A percentile compares a stretch with the other conserved stretches of the same genome.
These are phyloP conservation scores for Tricholoma sp. DNA, from an alignment of 768 basidiomycete genomes.

Conservation along the genomic window DNA sequence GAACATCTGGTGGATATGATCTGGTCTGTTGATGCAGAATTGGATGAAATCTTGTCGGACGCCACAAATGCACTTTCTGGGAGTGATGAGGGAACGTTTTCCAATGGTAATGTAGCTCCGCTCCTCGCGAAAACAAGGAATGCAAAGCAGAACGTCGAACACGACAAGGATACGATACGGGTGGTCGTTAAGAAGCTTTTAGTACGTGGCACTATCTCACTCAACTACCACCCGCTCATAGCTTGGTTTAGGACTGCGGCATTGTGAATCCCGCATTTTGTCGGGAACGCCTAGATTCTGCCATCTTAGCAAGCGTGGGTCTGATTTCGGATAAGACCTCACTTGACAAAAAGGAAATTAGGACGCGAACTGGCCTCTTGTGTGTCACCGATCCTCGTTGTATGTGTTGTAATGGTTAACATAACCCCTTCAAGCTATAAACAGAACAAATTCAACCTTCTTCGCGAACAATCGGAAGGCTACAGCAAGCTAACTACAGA, in stretches of 20 bases:
- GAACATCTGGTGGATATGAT: conserved; percentile 74
- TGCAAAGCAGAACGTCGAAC: conserved; percentile 49
- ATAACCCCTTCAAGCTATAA: conserved; percentile 66
- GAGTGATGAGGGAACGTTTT: conserved; percentile 25
- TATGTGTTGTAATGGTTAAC: conserved; percentile 3
- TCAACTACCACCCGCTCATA: background rate
- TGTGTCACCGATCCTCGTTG: conserved; percentile 35
- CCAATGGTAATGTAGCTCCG: conserved; percentile 13
- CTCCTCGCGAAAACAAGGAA: conserved; percentile 34
- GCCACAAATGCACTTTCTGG: conserved; percentile 38
- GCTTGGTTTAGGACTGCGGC: conserved; percentile 41
- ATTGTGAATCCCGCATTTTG: conserved; percentile 58
- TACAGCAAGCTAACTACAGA: conserved; percentile 91
- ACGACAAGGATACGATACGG: conserved; percentile 58
- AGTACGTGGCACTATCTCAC: conserved; percentile 34
- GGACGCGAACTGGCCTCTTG: conserved; percentile 78
- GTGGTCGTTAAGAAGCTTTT: conserved; percentile 55
- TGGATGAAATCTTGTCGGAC: conserved; percentile 66
- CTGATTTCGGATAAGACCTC: conserved; percentile 62
- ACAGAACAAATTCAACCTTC: conserved; percentile 97
- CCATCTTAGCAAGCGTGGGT: conserved; percentile 55
- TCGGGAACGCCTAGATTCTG: conserved; percentile 69
- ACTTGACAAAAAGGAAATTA: conserved; percentile 76
- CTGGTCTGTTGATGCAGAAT: conserved; percentile 74
- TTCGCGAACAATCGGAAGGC: conserved; percentile 96